Evolutionary conservation across 257 asterid genomes (phyloP).

Genomic region (Solanum commersonii): DNA sequence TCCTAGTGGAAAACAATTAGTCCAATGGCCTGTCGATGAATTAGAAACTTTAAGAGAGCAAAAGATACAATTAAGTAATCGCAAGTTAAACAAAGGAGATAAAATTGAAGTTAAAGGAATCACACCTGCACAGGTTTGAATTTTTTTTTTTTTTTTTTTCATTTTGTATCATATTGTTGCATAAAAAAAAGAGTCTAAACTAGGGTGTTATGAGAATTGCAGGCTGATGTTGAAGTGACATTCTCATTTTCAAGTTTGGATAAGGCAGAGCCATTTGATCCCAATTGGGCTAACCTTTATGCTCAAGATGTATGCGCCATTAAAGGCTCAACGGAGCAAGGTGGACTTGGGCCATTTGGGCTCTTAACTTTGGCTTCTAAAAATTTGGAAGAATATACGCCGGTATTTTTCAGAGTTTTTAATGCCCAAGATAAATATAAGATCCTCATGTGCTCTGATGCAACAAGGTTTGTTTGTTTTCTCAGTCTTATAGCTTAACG

Average conservation of each 20-base stretch:
- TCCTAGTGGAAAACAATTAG: conserved; percentile 33
- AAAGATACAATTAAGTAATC: conserved; percentile 11
- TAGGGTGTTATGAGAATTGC: background rate
- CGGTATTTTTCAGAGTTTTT: conserved; percentile 31
- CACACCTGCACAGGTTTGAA: conserved; percentile 36
- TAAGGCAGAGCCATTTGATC: conserved; percentile 31
- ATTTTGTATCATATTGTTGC: background rate
- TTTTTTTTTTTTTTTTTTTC: background rate
- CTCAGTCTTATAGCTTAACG: background rate
- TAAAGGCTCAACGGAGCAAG: conserved; percentile 24
- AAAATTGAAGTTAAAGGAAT: conserved; percentile 27
- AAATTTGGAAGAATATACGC: conserved; percentile 27
- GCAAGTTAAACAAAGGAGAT: conserved; percentile 9
- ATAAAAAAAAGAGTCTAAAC: background rate
- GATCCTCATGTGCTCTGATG: conserved; percentile 35
- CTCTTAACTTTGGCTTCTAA: conserved; percentile 32
- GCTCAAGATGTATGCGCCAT: conserved; percentile 33
- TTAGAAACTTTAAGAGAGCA: conserved; percentile 19
- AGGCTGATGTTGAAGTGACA: conserved; percentile 40
- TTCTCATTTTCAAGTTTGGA: conserved; percentile 30
- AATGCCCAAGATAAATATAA: conserved; percentile 3
- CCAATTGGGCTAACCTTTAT: conserved; percentile 16
- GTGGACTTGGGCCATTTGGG: conserved; percentile 51
- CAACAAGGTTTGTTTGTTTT: background rate
- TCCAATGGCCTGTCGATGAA: conserved; percentile 41